These are phyloP conservation scores for Sphagnurus paluster DNA, from an alignment of 1,284 basidiomycete species.

Conservation along the genomic window DNA sequence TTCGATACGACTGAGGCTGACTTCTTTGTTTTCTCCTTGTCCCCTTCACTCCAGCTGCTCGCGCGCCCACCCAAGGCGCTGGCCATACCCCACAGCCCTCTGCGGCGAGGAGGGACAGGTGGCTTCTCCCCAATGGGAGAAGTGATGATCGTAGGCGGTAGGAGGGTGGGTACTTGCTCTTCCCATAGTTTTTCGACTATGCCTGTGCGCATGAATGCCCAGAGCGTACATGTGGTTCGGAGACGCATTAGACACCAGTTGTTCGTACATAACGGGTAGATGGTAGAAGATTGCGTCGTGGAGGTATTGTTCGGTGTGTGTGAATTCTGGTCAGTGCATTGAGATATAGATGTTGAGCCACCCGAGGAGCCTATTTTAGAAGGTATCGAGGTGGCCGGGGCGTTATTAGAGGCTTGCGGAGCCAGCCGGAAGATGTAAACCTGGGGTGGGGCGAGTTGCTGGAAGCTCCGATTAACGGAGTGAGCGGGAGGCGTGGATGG, in stretches of 20 bases:
- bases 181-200: conserved; percentile 87
- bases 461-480: conserved; percentile 15
- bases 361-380: conserved; percentile 28
- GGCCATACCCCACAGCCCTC: conserved; percentile 59
- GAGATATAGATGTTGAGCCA: conserved; percentile 25
- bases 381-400: conserved; percentile 27
- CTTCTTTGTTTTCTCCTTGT: conserved; percentile 36
- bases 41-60: conserved; percentile 46
- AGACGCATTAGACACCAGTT: conserved; percentile 81
- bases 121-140: conserved; percentile 33
- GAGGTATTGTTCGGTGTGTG: conserved; percentile 9
- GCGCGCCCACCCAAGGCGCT: conserved; percentile 54
- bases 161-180: conserved; percentile 56
- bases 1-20: conserved; percentile 7
- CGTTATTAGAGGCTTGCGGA: conserved; percentile 30
- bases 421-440: conserved; percentile 64
- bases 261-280: conserved; percentile 76
- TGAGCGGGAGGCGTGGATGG: conserved; percentile 22
- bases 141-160: conserved; percentile 26
- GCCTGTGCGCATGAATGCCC: conserved; percentile 84
- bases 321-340: conserved; percentile 15
- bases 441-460: conserved; percentile 37
- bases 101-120: conserved; percentile 50
- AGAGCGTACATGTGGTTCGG: conserved; percentile 86
- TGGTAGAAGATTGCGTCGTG: conserved; percentile 39